phyloP scores from a whole-genome alignment of 208 protist species.

The Novymonas esmeraldas region DNA sequence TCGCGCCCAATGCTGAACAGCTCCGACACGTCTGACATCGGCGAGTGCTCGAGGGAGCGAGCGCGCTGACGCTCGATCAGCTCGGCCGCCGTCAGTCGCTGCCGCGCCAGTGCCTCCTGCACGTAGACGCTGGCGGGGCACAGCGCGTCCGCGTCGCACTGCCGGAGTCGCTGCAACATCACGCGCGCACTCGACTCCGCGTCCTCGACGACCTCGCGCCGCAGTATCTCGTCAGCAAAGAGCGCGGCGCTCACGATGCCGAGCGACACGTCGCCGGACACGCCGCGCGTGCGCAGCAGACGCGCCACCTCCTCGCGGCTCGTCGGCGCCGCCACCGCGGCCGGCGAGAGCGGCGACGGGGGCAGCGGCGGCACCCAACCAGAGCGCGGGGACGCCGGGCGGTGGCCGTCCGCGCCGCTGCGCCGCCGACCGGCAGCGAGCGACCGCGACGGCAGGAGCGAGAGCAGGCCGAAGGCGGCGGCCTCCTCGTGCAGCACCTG shows the following conservation, averaged over 20 bases:
- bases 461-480: constrained; percentile 10
- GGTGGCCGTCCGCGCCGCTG: not conserved
- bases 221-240: constrained; percentile 25
- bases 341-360: constrained; percentile 13
- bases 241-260: constrained; percentile 19
- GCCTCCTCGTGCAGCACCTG: constrained; percentile 13
- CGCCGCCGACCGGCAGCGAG: not conserved
- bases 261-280: constrained; percentile 1
- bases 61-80: constrained; percentile 8
- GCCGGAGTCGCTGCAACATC: constrained; percentile 17
- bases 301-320: constrained; percentile 18
- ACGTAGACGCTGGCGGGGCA: constrained; percentile 1
- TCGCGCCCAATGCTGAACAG: constrained; percentile 22
- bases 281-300: constrained; percentile 17
- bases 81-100: constrained; percentile 10
- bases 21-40: constrained; percentile 1
- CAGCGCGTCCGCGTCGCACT: constrained; percentile 26
- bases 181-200: constrained; percentile 19
- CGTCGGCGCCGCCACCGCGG: constrained; percentile 1
- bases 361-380: constrained; percentile 15
- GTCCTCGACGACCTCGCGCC: constrained; percentile 24
- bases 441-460: not conserved
- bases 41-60: constrained; percentile 4
- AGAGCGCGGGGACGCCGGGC: not conserved
- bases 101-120: constrained; percentile 24